phyloP scores from a whole-genome alignment of 352 stramenopile genomes.

The Pythium apleroticum region DNA sequence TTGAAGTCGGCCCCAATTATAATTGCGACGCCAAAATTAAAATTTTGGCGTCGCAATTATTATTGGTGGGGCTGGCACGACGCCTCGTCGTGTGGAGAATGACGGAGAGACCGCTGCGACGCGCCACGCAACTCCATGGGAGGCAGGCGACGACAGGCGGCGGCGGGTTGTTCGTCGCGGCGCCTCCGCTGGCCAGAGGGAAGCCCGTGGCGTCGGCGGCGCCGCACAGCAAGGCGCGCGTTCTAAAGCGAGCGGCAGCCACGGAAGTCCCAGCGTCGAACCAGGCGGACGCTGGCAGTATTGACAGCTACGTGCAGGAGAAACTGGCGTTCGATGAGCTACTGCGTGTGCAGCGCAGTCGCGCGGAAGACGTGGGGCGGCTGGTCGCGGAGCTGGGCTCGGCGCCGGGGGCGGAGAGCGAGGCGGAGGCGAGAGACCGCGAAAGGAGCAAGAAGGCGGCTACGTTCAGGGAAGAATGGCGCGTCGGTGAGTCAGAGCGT shows the following conservation, averaged over 20 bases:
- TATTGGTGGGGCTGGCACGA: too few relatives aligned
- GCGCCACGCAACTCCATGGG: neutral
- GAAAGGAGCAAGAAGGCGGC: slow-evolving; percentile 16
- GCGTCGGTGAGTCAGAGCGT: slow-evolving; percentile 20
- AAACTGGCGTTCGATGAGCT: slow-evolving; percentile 44
- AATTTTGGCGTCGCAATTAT: neutral
- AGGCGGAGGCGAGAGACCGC: neutral
- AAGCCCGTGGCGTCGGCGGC: neutral
- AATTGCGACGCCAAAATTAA: neutral
- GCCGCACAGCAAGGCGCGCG: slow-evolving; percentile 8
- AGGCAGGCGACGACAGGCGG: too few relatives aligned
- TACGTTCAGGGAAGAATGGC: slow-evolving; percentile 45
- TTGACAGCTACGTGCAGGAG: slow-evolving; percentile 15
- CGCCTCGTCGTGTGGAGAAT: neutral
- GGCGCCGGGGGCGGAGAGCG: neutral
- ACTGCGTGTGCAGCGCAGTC: slow-evolving; percentile 33
- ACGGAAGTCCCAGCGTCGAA: slow-evolving; percentile 1
- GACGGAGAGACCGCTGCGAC: slow-evolving; percentile 1
- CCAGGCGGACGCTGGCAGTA: slow-evolving; percentile 12
- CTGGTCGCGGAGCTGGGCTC: slow-evolving; percentile 20
- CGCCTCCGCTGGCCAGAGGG: neutral
- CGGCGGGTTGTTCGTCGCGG: neutral
- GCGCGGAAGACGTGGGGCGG: slow-evolving; percentile 32
- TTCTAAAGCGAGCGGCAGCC: slow-evolving; percentile 9
- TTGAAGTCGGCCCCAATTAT: slow-evolving; percentile 15